These are phyloP conservation scores for Neonothopanus nambi DNA, from an alignment of 1,284 basidiomycete genomes.

Conservation along the genomic window DNA sequence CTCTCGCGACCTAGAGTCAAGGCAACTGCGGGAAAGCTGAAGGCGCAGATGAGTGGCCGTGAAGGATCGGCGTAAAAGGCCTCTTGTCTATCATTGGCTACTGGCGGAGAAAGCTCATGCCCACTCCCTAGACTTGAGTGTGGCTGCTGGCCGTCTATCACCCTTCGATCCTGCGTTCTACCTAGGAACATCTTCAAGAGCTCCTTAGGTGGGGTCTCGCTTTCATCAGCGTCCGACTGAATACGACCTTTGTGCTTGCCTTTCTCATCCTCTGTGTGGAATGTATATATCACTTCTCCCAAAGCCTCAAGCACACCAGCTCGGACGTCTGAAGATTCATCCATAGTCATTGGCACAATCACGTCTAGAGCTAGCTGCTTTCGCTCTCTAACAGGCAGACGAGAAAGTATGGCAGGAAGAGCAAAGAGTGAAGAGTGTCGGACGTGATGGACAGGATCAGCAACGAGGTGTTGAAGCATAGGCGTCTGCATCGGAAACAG, in stretches of 20 bases:
- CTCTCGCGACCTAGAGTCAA: slow-evolving; percentile 77
- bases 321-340: slow-evolving; percentile 73
- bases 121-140: slow-evolving; percentile 5
- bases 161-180: slow-evolving; percentile 41
- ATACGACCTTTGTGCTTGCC: not conserved
- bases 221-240: slow-evolving; percentile 33
- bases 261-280: slow-evolving; percentile 41
- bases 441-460: slow-evolving; percentile 82
- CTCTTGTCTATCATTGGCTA: slow-evolving; percentile 21
- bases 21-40: slow-evolving; percentile 93
- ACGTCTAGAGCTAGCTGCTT: slow-evolving; percentile 65
- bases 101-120: slow-evolving; percentile 13
- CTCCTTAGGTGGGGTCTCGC: slow-evolving; percentile 75
- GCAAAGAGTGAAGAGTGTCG: slow-evolving; percentile 89
- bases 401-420: slow-evolving; percentile 77
- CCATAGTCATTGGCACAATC: slow-evolving; percentile 63
- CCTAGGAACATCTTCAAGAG: slow-evolving; percentile 80
- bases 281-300: slow-evolving; percentile 90
- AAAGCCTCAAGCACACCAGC: slow-evolving; percentile 86
- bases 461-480: slow-evolving; percentile 70
- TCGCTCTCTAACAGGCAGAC: slow-evolving; percentile 57
- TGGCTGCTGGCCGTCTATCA: slow-evolving; percentile 36
- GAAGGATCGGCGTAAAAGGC: slow-evolving; percentile 59
- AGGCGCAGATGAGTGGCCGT: slow-evolving; percentile 86
- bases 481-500: slow-evolving; percentile 57